Conservation (phyloP, 495 filamentous ascomycete species). For the Neohortaea acidophila region DNA sequence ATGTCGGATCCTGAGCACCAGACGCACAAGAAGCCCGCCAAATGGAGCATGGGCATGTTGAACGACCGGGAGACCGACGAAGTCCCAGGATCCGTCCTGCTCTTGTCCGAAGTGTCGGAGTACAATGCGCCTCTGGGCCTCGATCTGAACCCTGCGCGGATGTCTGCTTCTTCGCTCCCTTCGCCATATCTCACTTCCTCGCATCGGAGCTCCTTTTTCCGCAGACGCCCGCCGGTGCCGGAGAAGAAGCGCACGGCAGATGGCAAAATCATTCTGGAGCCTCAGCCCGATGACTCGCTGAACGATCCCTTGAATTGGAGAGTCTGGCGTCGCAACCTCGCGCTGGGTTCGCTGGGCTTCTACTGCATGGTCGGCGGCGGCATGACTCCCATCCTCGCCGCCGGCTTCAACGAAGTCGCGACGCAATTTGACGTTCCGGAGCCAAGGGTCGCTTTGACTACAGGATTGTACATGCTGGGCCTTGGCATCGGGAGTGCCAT, state of each 20-base stretch:
- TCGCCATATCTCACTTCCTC: slow-evolving; percentile 36
- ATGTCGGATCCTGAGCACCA: slow-evolving; percentile 10
- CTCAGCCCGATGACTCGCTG: slow-evolving; percentile 76
- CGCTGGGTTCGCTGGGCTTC: slow-evolving; percentile 70
- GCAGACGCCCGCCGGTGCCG: slow-evolving; percentile 19
- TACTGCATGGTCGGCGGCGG: slow-evolving; percentile 89
- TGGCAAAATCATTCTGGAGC: slow-evolving; percentile 76
- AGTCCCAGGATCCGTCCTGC: slow-evolving; percentile 77
- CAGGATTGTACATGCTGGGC: slow-evolving; percentile 91
- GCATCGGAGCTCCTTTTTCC: slow-evolving; percentile 18
- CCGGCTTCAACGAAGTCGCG: slow-evolving; percentile 76
- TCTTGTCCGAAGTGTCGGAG: slow-evolving; percentile 47
- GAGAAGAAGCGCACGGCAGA: slow-evolving; percentile 63
- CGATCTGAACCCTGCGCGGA: slow-evolving; percentile 56
- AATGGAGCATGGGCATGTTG: slow-evolving; percentile 69
- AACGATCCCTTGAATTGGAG: slow-evolving; percentile 96
- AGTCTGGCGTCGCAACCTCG: slow-evolving; percentile 62
- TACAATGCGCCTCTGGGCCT: slow-evolving; percentile 73
- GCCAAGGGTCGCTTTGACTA: slow-evolving; percentile 70
- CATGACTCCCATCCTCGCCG: slow-evolving; percentile 81
- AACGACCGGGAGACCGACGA: slow-evolving; percentile 74
- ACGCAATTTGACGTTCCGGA: slow-evolving; percentile 52
- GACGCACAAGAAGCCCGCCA: slow-evolving; percentile 15
- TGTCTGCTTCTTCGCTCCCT: slow-evolving; percentile 60
- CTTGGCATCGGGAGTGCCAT: slow-evolving; percentile 72